phyloP scores from a whole-genome alignment of 176 grass and related monocot genomes.

The Olyra latifolia region DNA sequence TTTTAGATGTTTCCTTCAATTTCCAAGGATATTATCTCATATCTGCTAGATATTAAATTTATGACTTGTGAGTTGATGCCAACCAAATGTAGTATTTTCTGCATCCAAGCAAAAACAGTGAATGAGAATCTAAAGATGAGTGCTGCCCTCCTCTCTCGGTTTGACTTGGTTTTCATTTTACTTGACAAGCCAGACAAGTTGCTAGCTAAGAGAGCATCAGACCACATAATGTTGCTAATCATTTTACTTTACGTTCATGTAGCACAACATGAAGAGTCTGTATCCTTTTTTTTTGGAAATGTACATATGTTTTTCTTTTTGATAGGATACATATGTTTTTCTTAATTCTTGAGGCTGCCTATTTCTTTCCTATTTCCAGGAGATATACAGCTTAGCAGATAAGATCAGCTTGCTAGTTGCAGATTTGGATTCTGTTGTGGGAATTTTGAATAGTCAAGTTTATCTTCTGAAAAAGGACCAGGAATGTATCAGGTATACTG shows the following conservation, averaged over 20 bases:
- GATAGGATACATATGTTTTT: not conserved
- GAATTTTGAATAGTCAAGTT: conserved; percentile 53
- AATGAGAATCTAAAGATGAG: conserved; percentile 93
- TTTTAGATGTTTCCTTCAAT: not conserved
- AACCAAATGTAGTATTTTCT: conserved; percentile 25
- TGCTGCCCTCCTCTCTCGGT: conserved; percentile 80
- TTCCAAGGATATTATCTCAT: not conserved
- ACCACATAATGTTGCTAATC: conserved; percentile 91
- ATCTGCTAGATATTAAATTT: not conserved
- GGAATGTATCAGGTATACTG: conserved; percentile 69
- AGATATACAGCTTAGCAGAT: conserved; percentile 69
- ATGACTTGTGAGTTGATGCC: not conserved
- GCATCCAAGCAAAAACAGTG: conserved; percentile 87
- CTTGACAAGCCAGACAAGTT: conserved; percentile 77
- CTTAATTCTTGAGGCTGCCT: not conserved
- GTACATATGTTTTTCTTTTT: too few relatives aligned
- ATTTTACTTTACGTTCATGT: too few relatives aligned
- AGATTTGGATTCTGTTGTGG: conserved; percentile 54
- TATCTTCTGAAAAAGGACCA: conserved; percentile 53
- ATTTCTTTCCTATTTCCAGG: conserved; percentile 45
- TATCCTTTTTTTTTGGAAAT: too few relatives aligned
- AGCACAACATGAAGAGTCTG: not conserved
- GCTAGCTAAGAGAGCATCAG: conserved; percentile 84
- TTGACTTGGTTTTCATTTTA: conserved; percentile 96
- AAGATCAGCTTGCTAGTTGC: conserved; percentile 65